Evolutionary conservation across 2,329 filamentous ascomycete genomes (phyloP), one percentile per base, ranked within the genome.

Genomic region (Arachnomyces sp.): DNA sequence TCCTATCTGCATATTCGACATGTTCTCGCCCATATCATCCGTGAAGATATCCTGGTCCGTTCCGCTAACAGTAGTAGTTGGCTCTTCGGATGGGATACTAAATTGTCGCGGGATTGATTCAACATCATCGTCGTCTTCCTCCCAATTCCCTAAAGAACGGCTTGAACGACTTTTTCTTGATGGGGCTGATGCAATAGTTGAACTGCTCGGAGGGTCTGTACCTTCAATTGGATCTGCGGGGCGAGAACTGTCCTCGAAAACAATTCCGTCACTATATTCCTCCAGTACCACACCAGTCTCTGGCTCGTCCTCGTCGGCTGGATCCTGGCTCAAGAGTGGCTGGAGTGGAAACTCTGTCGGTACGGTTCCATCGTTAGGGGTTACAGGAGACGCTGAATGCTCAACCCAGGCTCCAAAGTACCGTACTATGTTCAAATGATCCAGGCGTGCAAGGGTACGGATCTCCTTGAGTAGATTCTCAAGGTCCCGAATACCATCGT

Each of bases 331-430:
- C 8, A 50, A 35, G 18, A 44, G 7, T 28, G 44, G 31, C 41
- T 47, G 34, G 31, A 11, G 9, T 34, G 9, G 12, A 14, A 14
- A 34, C 15, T 12, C 11, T 13, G 32, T 9, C 9, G 9, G 8
- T 11, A 15, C 14, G 32, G 3, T 9, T 34, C 18, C 32, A 12
- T 16, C 9, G 14, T 5, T 16, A n/a, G 32, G 15, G 9, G n/a
- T 16, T 34, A 8, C 14, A 42, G 33, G 3, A 46, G 34, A 11
- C 11, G 42, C 39, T 28, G 50, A 56, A 38, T 64, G 60, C 49
- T 83, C 80, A 11, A 81, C 65, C 80, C 80, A 84, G 11, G 74
- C 74, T 38, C 72, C 71, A 52, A 76, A 77, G 50, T 84, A 84
- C 16, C 79, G 70, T 28, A 83, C 79, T 40, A 84, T 73, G 52